These are phyloP conservation scores for Parmelia sp. DNA, from an alignment of 495 filamentous ascomycete species.

Conservation along the genomic window DNA sequence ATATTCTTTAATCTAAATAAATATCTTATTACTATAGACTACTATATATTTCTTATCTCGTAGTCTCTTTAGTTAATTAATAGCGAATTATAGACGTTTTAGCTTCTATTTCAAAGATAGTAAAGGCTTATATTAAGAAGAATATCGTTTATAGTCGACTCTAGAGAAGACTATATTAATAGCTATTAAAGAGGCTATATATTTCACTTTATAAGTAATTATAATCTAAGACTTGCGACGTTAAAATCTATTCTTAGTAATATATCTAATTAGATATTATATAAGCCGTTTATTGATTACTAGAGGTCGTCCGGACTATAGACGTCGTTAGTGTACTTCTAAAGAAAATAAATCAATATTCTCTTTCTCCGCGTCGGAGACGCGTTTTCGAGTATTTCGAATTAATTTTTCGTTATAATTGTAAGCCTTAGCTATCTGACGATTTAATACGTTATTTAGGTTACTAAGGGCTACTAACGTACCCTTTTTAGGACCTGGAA, in stretches of 20 bases:
- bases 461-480: neutral
- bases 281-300: neutral
- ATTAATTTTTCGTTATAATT: neutral
- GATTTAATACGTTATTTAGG: neutral
- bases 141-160: neutral
- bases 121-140: neutral
- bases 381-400: neutral
- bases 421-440: neutral
- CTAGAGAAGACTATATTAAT: neutral
- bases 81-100: neutral
- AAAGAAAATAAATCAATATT: neutral
- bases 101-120: neutral
- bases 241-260: neutral
- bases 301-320: neutral
- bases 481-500: neutral
- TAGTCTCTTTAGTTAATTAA: neutral
- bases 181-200: neutral
- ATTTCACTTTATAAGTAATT: neutral
- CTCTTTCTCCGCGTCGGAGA: neutral
- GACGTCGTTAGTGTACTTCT: neutral
- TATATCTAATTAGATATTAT: neutral
- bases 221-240: neutral
- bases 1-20: neutral
- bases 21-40: neutral
- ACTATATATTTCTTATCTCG: neutral